Conservation (phyloP, 495 filamentous ascomycete species). For the Patellaria atrata region DNA sequence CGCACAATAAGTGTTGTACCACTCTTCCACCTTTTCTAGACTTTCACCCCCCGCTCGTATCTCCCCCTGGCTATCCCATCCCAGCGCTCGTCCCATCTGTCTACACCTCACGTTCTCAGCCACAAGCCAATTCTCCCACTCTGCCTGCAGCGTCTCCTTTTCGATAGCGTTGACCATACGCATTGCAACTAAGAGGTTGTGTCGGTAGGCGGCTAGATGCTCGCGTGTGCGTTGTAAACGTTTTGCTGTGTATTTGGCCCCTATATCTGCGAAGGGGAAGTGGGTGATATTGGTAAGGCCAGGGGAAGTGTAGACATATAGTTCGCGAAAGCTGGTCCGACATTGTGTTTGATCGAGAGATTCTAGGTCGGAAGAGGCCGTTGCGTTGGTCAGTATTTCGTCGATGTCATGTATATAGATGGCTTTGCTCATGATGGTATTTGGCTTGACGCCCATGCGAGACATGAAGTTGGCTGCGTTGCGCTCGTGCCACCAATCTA, state of each 20-base stretch:
- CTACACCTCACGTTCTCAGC: constrained; percentile 58
- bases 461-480: constrained; percentile 66
- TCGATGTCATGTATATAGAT: constrained; percentile 76
- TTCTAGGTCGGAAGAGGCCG: no score
- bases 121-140: constrained; percentile 83
- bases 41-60: background rate
- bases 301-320: no score
- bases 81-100: constrained; percentile 40
- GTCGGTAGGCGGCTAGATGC: constrained; percentile 69
- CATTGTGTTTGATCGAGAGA: no score
- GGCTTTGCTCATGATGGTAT: constrained; percentile 66
- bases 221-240: constrained; percentile 65
- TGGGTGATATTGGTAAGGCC: no score
- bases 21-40: constrained; percentile 11
- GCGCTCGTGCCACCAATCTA: constrained; percentile 75
- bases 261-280: no score
- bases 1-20: constrained; percentile 16
- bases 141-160: constrained; percentile 61
- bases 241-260: constrained; percentile 15
- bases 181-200: constrained; percentile 83
- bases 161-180: constrained; percentile 83
- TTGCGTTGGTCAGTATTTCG: constrained; percentile 26
- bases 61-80: background rate
- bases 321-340: background rate
- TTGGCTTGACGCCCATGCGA: constrained; percentile 61